Percentiles rank a stretch among this genome's conserved stretches.
Evolutionary conservation across 2,329 filamentous ascomycete genomes (phyloP).

Genomic region (Pezicula radicicola): DNA sequence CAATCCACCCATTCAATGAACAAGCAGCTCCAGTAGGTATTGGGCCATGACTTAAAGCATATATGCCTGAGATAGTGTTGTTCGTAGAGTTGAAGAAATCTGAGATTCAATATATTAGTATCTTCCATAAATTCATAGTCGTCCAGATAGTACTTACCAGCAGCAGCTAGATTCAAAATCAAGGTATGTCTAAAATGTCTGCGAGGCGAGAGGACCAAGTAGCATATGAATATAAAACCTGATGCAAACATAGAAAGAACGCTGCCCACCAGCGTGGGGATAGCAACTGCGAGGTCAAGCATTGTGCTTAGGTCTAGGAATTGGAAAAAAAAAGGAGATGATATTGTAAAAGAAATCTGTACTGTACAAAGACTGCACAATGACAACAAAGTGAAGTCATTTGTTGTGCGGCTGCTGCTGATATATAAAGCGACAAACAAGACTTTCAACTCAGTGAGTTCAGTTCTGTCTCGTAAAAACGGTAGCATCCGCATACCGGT

Average conservation of each 20-base stretch:
- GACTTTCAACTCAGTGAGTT: too few species aligned
- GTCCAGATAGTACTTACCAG: slow-evolving; percentile 7
- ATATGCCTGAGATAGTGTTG: slow-evolving; percentile 13
- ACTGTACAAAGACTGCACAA: too few species aligned
- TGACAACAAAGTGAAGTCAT: too few species aligned
- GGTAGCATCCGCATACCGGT: too few species aligned
- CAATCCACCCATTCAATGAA: slow-evolving; percentile 39
- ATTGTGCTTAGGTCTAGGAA: neutral
- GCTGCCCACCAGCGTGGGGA: slow-evolving; percentile 16
- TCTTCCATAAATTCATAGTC: too few species aligned
- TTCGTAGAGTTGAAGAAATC: slow-evolving; percentile 11
- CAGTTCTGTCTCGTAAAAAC: too few species aligned
- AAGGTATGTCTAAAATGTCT: slow-evolving; percentile 19
- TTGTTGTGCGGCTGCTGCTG: too few species aligned
- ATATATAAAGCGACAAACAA: too few species aligned
- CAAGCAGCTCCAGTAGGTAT: slow-evolving; percentile 30
- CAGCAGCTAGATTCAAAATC: slow-evolving; percentile 17
- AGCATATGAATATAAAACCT: slow-evolving; percentile 13
- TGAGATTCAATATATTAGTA: neutral
- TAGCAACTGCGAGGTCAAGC: slow-evolving; percentile 14
- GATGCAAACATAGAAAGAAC: slow-evolving; percentile 14
- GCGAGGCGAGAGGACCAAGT: slow-evolving; percentile 15
- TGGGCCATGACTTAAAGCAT: slow-evolving; percentile 5
- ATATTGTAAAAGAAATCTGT: neutral
- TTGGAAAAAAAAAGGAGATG: too few species aligned